Base-by-base conservation (phyloP, 148 eudicot genomes). In the Rhododendron ferrugineum region DNA sequence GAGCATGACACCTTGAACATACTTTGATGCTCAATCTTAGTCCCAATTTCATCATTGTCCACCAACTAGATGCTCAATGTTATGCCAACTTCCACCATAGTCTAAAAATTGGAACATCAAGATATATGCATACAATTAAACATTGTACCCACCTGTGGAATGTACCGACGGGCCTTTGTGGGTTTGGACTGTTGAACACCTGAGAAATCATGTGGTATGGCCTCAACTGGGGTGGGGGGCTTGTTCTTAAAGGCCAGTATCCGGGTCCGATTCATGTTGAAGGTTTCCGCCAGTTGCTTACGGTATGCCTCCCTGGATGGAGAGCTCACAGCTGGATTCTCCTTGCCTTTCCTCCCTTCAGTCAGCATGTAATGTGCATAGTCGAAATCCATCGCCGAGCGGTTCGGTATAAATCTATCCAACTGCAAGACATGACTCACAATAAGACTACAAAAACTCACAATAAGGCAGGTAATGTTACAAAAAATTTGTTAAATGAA, bases 161-260 rank as follows among this genome's bases (percentile, higher is more conserved):
- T 97, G 90, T 97, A 85, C 3, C 96, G 87, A 32, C 95, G 91
- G 52, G 98, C 86, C 83, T 93, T 95, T 9, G 88, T 87, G 18
- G 96, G 93, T 85, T 94, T 97, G 68, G 90, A 84, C 70, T 88
- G 94, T 58, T 92, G 95, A 56, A 87, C 91, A 49, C 86, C 64
- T 16, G 91, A 84, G 68, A 88, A 90, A n/a, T 92, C 93, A 66
- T 80, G 81, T 11, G 95, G 95, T 16, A 92, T 82, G 15, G 94
- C 87, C 77, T 95, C 99, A 14, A 86, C 91, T 0, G 93, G 91
- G 5, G 92, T 92, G 7, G 95, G 98, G 3, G 98, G 95, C 92
- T 95, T 97, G 91, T 97, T 97, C 91, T 92, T 97, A 89, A 97
- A 97, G 3, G 98, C 98, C 68, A 97, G 92, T 56, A 97, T 95